Conservation (phyloP, 306 rosid species). For the Lathyrus aphaca region DNA sequence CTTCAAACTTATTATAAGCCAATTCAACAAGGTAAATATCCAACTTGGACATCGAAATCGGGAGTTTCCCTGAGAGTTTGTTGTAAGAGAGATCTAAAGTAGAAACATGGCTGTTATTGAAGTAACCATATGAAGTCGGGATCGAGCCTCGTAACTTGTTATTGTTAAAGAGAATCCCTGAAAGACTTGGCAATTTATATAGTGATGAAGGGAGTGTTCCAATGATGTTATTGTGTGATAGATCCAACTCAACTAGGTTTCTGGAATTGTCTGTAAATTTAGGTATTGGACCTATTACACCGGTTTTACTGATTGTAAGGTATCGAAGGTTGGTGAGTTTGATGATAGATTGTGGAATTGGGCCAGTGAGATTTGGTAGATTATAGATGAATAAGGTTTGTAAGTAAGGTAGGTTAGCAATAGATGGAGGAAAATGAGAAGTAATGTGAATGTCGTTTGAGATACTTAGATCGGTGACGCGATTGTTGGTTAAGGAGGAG, state of each 20-base stretch:
- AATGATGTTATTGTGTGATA: conserved; percentile 11
- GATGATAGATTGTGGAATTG: background rate
- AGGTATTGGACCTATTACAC: conserved; percentile 12
- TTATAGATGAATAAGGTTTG: conserved; percentile 42
- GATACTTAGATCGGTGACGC: conserved; percentile 48
- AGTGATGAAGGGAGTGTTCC: conserved; percentile 28
- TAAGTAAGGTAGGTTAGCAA: conserved; percentile 56
- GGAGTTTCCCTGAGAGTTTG: conserved; percentile 53
- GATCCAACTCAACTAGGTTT: conserved; percentile 14
- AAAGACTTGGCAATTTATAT: conserved; percentile 28
- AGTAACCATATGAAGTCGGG: conserved; percentile 42
- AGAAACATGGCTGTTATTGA: background rate
- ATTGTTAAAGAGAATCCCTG: conserved; percentile 36
- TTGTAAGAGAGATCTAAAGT: conserved; percentile 50
- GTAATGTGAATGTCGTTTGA: conserved; percentile 7
- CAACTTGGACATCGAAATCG: conserved; percentile 40
- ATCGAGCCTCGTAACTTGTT: conserved; percentile 50
- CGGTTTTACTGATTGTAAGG: background rate
- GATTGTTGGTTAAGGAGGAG: conserved; percentile 39
- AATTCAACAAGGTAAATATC: conserved; percentile 30
- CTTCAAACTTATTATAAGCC: conserved; percentile 55
- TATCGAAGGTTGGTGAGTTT: conserved; percentile 3
- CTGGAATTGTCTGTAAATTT: background rate
- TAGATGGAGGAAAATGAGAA: conserved; percentile 55
- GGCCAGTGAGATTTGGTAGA: conserved; percentile 46